Base-by-base conservation (phyloP, 2,329 filamentous ascomycete genomes). In the Domatiomyces globalis region DNA sequence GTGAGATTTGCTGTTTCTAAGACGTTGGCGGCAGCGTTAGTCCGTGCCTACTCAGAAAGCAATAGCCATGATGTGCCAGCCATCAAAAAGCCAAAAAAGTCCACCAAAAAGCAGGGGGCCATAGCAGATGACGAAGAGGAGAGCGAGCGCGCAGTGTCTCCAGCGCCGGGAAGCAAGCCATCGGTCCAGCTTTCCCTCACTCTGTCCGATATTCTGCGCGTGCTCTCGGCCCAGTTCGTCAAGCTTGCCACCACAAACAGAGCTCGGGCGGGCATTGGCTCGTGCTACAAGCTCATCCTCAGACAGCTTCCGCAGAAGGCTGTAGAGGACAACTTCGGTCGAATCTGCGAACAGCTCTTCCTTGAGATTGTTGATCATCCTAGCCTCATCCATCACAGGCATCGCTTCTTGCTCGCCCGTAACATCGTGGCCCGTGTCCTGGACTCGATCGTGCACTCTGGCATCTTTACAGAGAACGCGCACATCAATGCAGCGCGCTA, bases 1-100 rank as follows among this genome's bases (percentile, higher is more conserved):
- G 87, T 94, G 49, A 79, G 92, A 54, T 85, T 90, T 67, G 86
- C 89, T 2, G 87, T 87, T 2, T 89, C 88, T 5, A 85, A 87
- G 51, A 90, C 86, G 63, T 74, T 96, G 52, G 85, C 88, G 8
- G 81, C 87, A 54, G 80, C 81, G n/a, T 73, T 98, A 57, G 82
- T 92, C 1, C 88, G 90, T 66, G 81, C 80, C 49, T 86, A 90
- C 65, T 83, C 83, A 0, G 82, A 85, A 56, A 72, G 75, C 47
- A 70, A 75, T 3, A 66, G 71, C 22, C 33, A 39, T 15, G 70
- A 75, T 8, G 76, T 79, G 8, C 75, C 80, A 0, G 81, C 78
- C 59, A 69, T 76, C 9, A 83, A 79, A 64, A 85, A 85, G 63
- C 71, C 75, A n/a, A 92, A 86, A 65, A 85, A 86, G 65, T 69